phyloP scores from a whole-genome alignment of 306 rosid genomes.

The Acmispon strigosus region DNA sequence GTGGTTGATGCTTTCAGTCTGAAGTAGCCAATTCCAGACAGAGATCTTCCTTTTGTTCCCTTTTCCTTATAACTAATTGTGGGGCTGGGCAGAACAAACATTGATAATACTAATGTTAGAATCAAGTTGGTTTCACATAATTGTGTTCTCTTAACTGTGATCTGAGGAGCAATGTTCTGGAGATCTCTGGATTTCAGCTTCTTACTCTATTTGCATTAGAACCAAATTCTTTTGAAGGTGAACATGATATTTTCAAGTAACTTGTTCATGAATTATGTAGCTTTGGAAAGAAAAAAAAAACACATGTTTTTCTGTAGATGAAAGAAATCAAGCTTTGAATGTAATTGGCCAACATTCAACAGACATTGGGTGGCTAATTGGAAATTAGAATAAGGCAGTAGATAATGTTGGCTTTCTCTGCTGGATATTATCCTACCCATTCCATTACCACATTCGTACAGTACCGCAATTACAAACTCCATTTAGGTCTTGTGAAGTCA shows the following conservation, averaged over 20 bases:
- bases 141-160: not conserved
- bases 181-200: not conserved
- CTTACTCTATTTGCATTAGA: not conserved
- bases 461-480: not conserved
- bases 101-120: no score
- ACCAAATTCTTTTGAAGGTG: not conserved
- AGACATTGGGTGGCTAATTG: not conserved
- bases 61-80: no score
- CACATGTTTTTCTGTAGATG: not conserved
- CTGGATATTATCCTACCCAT: constrained; percentile 5
- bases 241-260: not conserved
- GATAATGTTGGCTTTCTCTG: constrained; percentile 3
- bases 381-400: constrained; percentile 1
- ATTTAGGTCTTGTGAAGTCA: not conserved
- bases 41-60: no score
- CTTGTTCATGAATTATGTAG: not conserved
- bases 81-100: no score
- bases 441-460: not conserved
- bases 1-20: not conserved
- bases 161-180: not conserved
- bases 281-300: not conserved
- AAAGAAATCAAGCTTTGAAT: not conserved
- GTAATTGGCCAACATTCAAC: not conserved
- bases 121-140: not conserved
- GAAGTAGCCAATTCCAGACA: no score